Evolutionary conservation across 73 alveolate genomes (phyloP).

Genomic region (Paramecium primaurelia): DNA sequence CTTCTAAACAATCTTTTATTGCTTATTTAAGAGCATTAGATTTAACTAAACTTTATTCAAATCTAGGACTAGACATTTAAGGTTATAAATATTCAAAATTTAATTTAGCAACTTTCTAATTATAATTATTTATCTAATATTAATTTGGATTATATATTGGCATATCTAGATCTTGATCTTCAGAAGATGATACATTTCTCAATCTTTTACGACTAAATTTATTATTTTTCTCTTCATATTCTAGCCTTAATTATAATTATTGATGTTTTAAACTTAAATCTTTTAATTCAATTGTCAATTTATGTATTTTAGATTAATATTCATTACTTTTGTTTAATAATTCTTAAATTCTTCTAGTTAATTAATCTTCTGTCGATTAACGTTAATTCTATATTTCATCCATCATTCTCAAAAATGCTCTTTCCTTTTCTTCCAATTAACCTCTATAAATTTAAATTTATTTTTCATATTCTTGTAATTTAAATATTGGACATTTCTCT

Average conservation of each 20-base stretch:
- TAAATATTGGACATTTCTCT: not conserved
- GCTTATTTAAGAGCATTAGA: not conserved
- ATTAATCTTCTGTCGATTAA: not conserved
- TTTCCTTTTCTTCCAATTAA: conserved; percentile 2
- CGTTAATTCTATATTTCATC: not conserved
- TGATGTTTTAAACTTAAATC: not conserved
- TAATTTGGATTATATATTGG: not conserved
- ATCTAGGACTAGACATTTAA: not conserved
- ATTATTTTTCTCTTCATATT: conserved; percentile 13
- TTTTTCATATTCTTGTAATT: conserved; percentile 9
- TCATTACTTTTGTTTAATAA: not conserved
- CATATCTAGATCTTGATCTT: not conserved
- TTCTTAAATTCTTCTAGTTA: not conserved
- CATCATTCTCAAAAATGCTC: not conserved
- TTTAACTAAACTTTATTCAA: not conserved
- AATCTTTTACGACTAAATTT: not conserved
- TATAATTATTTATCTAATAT: not conserved
- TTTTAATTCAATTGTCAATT: not conserved
- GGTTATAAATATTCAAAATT: not conserved
- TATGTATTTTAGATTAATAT: not conserved
- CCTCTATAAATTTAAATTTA: not conserved
- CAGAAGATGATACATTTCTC: not conserved
- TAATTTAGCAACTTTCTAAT: not conserved
- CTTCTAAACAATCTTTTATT: not conserved
- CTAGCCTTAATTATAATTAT: not conserved